These are phyloP conservation scores for Naganishia vishniacii DNA, from an alignment of 768 basidiomycete genomes.

Conservation along the genomic window DNA sequence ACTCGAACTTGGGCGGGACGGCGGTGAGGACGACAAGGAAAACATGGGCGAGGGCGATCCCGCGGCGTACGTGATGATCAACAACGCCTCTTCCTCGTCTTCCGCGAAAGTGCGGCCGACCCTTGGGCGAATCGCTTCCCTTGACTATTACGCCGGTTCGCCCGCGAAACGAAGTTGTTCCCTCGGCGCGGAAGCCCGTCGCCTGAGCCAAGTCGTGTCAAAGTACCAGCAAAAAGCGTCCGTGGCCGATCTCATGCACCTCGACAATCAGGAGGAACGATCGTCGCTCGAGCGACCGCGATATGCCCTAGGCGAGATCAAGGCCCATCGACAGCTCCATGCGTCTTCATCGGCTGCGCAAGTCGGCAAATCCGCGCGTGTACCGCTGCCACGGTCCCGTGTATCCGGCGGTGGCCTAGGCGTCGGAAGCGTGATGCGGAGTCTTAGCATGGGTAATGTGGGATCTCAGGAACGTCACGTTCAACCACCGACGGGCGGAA, in stretches of 20 bases:
- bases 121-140: constrained; percentile 20
- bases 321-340: constrained; percentile 5
- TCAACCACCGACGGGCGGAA: background rate
- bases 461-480: background rate
- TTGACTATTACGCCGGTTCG: constrained; percentile 29
- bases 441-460: background rate
- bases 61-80: background rate
- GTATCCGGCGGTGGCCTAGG: no score
- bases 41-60: no score
- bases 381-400: no score
- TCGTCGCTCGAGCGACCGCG: background rate
- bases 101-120: background rate
- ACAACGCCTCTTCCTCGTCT: no score
- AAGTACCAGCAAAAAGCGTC: constrained; percentile 11
- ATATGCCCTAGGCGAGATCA: constrained; percentile 3
- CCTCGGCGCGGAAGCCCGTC: constrained; percentile 18
- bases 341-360: background rate
- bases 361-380: constrained; percentile 16
- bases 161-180: constrained; percentile 26
- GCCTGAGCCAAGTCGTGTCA: constrained; percentile 20
- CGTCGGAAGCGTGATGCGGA: background rate
- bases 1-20: constrained; percentile 9
- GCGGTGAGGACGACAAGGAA: constrained; percentile 19
- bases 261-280: constrained; percentile 5
- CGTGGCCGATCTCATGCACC: background rate